Percentiles rank a stretch among this genome's conserved stretches.
phyloP scores from a whole-genome alignment of 345 rosid genomes.

The Populus davidiana region DNA sequence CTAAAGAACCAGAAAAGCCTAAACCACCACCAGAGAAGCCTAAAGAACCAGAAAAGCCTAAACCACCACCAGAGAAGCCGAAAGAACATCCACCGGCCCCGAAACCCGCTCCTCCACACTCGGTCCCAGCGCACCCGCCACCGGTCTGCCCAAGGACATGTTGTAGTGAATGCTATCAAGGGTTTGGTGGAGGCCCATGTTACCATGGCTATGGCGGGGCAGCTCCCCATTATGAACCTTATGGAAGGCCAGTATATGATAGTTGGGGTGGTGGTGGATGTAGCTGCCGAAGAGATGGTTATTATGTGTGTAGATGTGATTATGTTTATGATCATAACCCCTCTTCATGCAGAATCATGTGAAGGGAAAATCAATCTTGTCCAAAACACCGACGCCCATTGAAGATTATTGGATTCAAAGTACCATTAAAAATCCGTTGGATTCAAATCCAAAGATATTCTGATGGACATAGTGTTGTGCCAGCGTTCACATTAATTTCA shows the following conservation, averaged over 20 bases:
- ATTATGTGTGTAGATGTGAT: no score
- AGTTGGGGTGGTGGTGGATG: conserved; percentile 13
- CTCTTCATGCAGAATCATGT: no score
- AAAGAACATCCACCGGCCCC: neutral
- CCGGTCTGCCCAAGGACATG: conserved; percentile 28
- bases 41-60: conserved; percentile 9
- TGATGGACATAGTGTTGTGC: no score
- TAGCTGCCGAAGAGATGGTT: no score
- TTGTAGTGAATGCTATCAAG: conserved; percentile 18
- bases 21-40: conserved; percentile 7
- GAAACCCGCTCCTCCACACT: neutral
- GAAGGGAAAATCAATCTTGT: no score
- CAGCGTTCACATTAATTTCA: no score
- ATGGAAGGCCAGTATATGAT: conserved; percentile 33
- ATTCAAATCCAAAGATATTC: no score
- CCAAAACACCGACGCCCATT: no score
- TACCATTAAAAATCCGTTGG: no score
- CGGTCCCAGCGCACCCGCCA: neutral
- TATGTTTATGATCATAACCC: neutral
- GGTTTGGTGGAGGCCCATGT: conserved; percentile 21
- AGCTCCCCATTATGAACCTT: conserved; percentile 8
- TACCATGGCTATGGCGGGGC: conserved; percentile 4
- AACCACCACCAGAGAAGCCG: neutral
- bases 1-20: conserved; percentile 17
- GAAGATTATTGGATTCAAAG: no score